Base-by-base conservation (phyloP, 306 rosid species). In the Dryas octopetala region DNA sequence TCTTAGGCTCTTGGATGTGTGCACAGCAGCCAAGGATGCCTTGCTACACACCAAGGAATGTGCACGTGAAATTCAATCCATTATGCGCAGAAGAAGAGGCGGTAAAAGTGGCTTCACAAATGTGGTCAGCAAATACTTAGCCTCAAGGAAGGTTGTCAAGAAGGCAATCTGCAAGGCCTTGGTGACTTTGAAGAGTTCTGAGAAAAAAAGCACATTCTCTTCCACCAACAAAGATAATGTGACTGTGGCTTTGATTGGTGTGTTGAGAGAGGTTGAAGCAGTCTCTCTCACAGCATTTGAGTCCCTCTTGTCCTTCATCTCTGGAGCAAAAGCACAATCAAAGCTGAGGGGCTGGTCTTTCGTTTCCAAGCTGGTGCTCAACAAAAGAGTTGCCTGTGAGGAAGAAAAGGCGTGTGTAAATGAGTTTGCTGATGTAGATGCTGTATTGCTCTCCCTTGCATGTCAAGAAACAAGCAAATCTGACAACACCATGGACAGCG, bases 41-140 rank as follows among this genome's bases (percentile, higher is more conserved):
- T 68, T 83, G 47, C 61, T 87, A 9, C 91, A 87, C 74, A 87
- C 91, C 54, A 87, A 78, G 71, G 91, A 83, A 40, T 85, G 83
- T n/a, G 81, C 76, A 1, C 80, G 87, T 0, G 85, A 87, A 52
- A 80, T 87, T 14, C 89, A 83, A 69, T 87, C 85, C 5, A 79
- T 79, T 54, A 83, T 82, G 69, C 83, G 91, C 7, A 71, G 89
- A 66, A 77, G 86, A 81, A 23, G 84, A 2, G 80, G 78, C 59
- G 78, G 62, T 40, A 72, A 78, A 41, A 72, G 11, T 40, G 79
- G 64, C 26, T 76, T 78, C n/a, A 80, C 67, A 9, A 71, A 65
- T 23, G 91, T 79, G 83, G 81, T 77, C 19, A 80, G 59, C 66
- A 87, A 87, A 51, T 87, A 81, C 68, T 74, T 80, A 13, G 80